Conservation (phyloP, 352 stramenopile species). For the Phytophthora vignae region DNA sequence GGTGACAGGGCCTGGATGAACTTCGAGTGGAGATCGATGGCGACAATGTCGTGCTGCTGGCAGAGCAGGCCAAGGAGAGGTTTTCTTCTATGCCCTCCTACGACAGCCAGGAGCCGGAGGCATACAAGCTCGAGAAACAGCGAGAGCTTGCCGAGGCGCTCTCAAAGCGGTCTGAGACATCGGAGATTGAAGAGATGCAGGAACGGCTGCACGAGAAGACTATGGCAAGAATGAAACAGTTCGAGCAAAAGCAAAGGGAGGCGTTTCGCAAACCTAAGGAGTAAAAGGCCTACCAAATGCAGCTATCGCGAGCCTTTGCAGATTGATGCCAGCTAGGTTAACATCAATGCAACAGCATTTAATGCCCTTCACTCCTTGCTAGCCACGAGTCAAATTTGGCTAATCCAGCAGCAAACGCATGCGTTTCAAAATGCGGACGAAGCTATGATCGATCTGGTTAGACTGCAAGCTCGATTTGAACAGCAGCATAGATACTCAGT, state of each 20-base stretch:
- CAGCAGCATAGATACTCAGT: conserved; percentile 33
- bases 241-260: conserved; percentile 31
- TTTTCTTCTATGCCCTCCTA: conserved; percentile 27
- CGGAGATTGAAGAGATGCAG: conserved; percentile 63
- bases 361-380: background rate
- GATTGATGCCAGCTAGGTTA: background rate
- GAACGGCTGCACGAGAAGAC: conserved; percentile 61
- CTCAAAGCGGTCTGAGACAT: conserved; percentile 39
- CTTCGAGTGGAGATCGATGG: conserved; percentile 54
- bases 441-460: conserved; percentile 18
- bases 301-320: background rate
- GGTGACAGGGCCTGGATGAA: conserved; percentile 42
- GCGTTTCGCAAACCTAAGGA: conserved; percentile 21
- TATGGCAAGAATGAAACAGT: conserved; percentile 56
- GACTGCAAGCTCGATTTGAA: conserved; percentile 31
- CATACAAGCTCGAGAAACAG: conserved; percentile 56
- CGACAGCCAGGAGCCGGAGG: conserved; percentile 31
- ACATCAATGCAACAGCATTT: background rate
- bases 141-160: conserved; percentile 51
- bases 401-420: conserved; percentile 14
- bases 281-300: conserved; percentile 7
- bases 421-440: background rate
- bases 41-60: conserved; percentile 52
- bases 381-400: too few species aligned
- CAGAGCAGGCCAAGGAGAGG: conserved; percentile 15